These are phyloP conservation scores for Diaporthe longicolla DNA, from an alignment of 2,329 filamentous ascomycete species.

Conservation along the genomic window DNA sequence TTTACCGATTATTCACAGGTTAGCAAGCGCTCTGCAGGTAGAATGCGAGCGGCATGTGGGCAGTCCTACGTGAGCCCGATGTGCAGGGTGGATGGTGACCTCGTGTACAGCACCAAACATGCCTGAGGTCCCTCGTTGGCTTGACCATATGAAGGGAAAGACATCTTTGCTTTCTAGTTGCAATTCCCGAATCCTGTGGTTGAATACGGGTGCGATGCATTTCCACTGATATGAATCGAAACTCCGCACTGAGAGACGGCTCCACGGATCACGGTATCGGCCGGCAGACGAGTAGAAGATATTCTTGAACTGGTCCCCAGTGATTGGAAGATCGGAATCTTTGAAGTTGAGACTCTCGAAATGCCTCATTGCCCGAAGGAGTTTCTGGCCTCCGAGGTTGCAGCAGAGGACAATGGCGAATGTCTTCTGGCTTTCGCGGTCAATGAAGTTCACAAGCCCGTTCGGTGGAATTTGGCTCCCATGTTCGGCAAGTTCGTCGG, in stretches of 20 bases:
- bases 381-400: too few relatives aligned
- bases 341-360: too few relatives aligned
- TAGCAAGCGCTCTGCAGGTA: neutral
- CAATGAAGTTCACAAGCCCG: too few relatives aligned
- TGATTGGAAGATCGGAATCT: too few relatives aligned
- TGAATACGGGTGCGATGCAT: neutral
- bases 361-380: too few relatives aligned
- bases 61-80: neutral
- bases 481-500: too few relatives aligned
- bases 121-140: neutral
- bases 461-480: too few relatives aligned
- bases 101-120: slow-evolving; percentile 13
- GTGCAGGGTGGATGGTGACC: slow-evolving; percentile 5
- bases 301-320: too few relatives aligned
- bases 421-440: too few relatives aligned
- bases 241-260: rapidly evolving
- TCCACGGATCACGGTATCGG: neutral
- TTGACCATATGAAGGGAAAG: neutral
- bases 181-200: rapidly evolving
- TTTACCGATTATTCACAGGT: too few relatives aligned
- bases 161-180: neutral
- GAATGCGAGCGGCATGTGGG: rapidly evolving
- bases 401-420: too few relatives aligned
- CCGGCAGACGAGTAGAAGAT: too few relatives aligned
- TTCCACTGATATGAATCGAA: neutral